Evolutionary conservation across 768 basidiomycete species (phyloP), one percentile per base, ranked within the genome.

Genomic region (Hemileccinum rubropunctum): DNA sequence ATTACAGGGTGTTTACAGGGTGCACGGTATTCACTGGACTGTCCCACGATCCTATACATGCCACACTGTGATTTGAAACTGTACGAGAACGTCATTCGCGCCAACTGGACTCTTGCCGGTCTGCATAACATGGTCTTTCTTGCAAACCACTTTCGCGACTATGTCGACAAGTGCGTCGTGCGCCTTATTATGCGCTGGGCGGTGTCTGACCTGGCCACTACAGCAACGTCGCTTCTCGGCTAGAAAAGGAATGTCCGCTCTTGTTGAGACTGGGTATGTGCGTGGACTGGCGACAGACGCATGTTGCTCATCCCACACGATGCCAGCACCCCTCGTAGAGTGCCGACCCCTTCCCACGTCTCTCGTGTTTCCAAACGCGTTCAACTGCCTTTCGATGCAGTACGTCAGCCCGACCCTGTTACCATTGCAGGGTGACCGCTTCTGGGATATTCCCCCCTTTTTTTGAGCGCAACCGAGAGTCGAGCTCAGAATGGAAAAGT

Each of bases 61-160:
- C 88, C 86, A 18, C 88, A 90, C 65, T 89, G 88, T 63, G 85
- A 87, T 60, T 61, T 85, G 65, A 76, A 75, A 52, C 73, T 90
- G 23, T 87, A 89, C 64, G 86, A 91, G 61, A 74, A 69, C 55
- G 60, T 88, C 39, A 66, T 90, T 48, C 74, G 75, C 50, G 74
- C 75, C 12, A 88, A 88, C 62, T 86, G 84, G 83, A 67, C 71
- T 40, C 60, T 51, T 26, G 71, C 71, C 26, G 67, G 68, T 18
- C 65, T 88, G 45, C 60, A 71, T 49, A 71, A 69, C 50, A 59
- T 83, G 20, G 58, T 88, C 46, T 71, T 91, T 46, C 59, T 91
- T 52, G 84, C 81, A 48, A 91, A 91, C 68, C 74, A 70, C 46
- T 71, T 91, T 52, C 65, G 70, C 54, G 82, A 86, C 56, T 91